These are phyloP conservation scores for Ambrosia trifida DNA, from an alignment of 129 eudicot species.

Conservation along the genomic window DNA sequence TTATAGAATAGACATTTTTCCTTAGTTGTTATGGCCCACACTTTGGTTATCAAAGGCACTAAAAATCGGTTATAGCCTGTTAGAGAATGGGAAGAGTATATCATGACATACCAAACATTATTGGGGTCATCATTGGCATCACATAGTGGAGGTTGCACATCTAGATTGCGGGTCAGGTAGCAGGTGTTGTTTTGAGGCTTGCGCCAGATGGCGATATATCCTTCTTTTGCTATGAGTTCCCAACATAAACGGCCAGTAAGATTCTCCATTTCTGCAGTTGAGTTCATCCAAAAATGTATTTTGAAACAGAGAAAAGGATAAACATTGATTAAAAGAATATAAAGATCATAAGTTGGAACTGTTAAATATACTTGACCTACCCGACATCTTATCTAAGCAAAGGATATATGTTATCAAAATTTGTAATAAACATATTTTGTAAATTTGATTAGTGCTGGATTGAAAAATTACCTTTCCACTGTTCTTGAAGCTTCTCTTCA, in stretches of 20 bases:
- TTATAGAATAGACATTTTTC: neutral
- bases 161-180: slow-evolving; percentile 53
- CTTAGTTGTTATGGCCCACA: neutral
- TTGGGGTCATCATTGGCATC: slow-evolving; percentile 66
- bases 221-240: slow-evolving; percentile 73
- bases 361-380: slow-evolving; percentile 22
- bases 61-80: no score
- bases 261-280: slow-evolving; percentile 69
- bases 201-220: slow-evolving; percentile 76
- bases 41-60: neutral
- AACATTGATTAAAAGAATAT: neutral
- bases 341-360: neutral
- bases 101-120: slow-evolving; percentile 58
- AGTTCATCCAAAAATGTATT: slow-evolving; percentile 9
- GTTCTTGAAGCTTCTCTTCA: slow-evolving; percentile 59
- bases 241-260: slow-evolving; percentile 76
- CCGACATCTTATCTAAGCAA: slow-evolving; percentile 6
- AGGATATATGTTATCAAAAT: neutral
- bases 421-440: neutral
- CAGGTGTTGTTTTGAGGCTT: slow-evolving; percentile 76
- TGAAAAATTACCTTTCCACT: slow-evolving; percentile 61
- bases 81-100: slow-evolving; percentile 19
- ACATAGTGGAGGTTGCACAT: slow-evolving; percentile 61
- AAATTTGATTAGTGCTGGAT: slow-evolving; percentile 1
- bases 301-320: slow-evolving; percentile 1